A percentile compares a stretch with the other conserved stretches of the same genome.
These are phyloP conservation scores for Austropuccinia psidii DNA, from an alignment of 1,284 basidiomycete species.

Conservation along the genomic window DNA sequence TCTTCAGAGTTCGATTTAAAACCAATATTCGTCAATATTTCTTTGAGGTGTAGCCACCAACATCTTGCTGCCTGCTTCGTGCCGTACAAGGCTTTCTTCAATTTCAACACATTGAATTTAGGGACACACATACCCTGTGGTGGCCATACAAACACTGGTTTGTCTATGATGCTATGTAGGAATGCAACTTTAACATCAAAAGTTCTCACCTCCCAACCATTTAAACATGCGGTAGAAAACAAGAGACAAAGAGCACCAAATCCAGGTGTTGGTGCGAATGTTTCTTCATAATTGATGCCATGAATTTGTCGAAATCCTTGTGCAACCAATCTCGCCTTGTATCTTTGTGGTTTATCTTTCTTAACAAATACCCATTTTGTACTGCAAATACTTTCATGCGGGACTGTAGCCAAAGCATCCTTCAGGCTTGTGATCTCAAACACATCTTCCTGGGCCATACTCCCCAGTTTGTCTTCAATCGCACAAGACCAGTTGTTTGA, in stretches of 20 bases:
- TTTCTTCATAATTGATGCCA: not conserved
- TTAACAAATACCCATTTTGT: too few species aligned
- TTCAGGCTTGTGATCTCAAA: too few species aligned
- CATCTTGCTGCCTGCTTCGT: not conserved
- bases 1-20: not conserved
- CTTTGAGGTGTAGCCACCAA: not conserved
- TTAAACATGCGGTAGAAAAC: not conserved
- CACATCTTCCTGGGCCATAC: too few species aligned
- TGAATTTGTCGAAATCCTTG: not conserved
- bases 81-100: not conserved
- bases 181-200: slow-evolving; percentile 16
- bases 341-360: too few species aligned
- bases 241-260: not conserved
- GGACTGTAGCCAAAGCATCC: too few species aligned
- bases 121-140: not conserved
- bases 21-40: not conserved
- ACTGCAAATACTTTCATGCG: too few species aligned
- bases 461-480: too few species aligned
- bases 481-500: too few species aligned
- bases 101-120: not conserved
- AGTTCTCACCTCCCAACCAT: not conserved
- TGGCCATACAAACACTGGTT: not conserved
- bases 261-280: not conserved
- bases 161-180: slow-evolving; percentile 1
- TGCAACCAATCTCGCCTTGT: not conserved